These are phyloP conservation scores for Entomortierella parvispora DNA, from an alignment of 192 early-diverging fungal genomes.

Conservation along the genomic window DNA sequence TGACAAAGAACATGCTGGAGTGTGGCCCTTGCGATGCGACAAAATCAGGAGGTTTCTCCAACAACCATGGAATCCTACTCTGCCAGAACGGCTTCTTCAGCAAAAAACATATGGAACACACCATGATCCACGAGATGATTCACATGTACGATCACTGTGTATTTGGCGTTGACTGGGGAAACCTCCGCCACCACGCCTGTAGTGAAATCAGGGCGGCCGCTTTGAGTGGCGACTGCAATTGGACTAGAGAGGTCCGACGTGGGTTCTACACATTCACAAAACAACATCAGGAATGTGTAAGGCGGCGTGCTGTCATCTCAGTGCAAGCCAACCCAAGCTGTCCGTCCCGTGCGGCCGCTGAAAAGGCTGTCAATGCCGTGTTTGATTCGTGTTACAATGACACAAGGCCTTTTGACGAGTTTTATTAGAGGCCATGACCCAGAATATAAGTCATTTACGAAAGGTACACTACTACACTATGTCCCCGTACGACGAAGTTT, in stretches of 20 bases:
- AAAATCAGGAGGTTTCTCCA: slow-evolving; percentile 89
- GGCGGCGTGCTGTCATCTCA: slow-evolving; percentile 86
- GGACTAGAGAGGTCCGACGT: slow-evolving; percentile 73
- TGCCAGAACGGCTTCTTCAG: slow-evolving; percentile 86
- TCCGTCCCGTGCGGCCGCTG: slow-evolving; percentile 78
- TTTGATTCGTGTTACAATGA: slow-evolving; percentile 93
- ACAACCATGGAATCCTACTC: slow-evolving; percentile 81
- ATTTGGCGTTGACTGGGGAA: slow-evolving; percentile 79
- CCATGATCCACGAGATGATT: slow-evolving; percentile 94
- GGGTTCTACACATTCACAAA: slow-evolving; percentile 76
- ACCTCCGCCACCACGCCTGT: slow-evolving; percentile 83
- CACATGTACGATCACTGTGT: slow-evolving; percentile 84
- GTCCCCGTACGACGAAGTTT: slow-evolving; percentile 7
- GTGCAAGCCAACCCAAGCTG: slow-evolving; percentile 81
- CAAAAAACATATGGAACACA: slow-evolving; percentile 89
- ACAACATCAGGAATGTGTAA: slow-evolving; percentile 89
- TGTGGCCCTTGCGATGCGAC: slow-evolving; percentile 87
- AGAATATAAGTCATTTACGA: background rate
- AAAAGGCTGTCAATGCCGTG: slow-evolving; percentile 86
- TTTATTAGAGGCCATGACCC: slow-evolving; percentile 63
- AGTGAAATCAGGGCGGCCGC: slow-evolving; percentile 79
- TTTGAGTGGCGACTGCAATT: slow-evolving; percentile 81
- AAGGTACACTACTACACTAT: no score
- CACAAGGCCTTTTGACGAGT: slow-evolving; percentile 97
- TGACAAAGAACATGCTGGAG: slow-evolving; percentile 69